Evolutionary conservation across 257 asterid species (phyloP), one percentile per base, ranked within the genome.

Genomic region (Nicotiana tomentosiformis): DNA sequence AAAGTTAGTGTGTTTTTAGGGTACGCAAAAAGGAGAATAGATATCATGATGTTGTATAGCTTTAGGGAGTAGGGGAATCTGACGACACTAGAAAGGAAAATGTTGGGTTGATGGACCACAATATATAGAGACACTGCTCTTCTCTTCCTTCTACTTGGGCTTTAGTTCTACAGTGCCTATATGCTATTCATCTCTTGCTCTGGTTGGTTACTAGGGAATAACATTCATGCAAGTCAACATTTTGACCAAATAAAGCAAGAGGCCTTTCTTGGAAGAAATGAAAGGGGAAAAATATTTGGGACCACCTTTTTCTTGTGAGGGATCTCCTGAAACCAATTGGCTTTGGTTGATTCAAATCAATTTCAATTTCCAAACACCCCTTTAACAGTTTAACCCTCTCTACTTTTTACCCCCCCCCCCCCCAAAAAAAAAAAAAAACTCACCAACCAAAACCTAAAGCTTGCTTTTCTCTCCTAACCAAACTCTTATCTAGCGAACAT

Each of bases 261-360:
- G 88, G 88, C 76, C 82, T 23, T 87, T 82, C 58, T 53, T 85
- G 79, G 84, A 84, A 66, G 83, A 86, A 86, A 83, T 64, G 49
- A 78, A 66, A 66, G 91, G 7, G 4, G 14, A 53, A 12, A 15
- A 14, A 5, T 12, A 53, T 12, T 12, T 53, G 58, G 58, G 90
- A 86, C 93, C 87, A 78, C 88, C 29, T 49, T 74, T 72, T 53
- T 53, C 58, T 14, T 53, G 18, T 11, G 58, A 57, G 78, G 74
- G 83, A 86, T 87, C 89, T 86, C 88, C 92, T 84, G 88, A 88
- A 77, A 85, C 86, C 87, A 86, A 86, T 81, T 89, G 90, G 93
- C 86, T 87, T 85, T 68, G 86, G 83, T 78, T 66, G 74, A 70
- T 82, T 37, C 17, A 10, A 56, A 65, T 77, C 26, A 35, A 4